Conservation (phyloP, 805 yeast species). For the Saccharomycopsis sp. region DNA sequence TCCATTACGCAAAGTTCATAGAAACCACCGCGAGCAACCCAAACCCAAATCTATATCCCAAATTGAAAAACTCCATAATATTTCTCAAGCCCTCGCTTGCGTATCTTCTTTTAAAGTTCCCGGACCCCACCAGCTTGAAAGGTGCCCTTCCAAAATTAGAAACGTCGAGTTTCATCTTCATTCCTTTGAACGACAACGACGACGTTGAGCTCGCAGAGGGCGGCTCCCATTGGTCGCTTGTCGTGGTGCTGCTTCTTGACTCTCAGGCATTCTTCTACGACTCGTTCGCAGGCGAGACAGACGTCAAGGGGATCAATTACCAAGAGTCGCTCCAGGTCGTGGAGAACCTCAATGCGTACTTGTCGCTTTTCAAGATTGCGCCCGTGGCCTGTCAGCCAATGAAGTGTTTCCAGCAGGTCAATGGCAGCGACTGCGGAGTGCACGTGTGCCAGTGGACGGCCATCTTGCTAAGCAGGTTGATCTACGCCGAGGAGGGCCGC, state of each 20-base stretch:
- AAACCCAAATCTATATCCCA: conserved; percentile 22
- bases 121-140: conserved; percentile 33
- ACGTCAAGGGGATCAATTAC: conserved; percentile 23
- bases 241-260: conserved; percentile 42
- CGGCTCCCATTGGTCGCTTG: conserved; percentile 73
- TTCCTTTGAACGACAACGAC: conserved; percentile 61
- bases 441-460: conserved; percentile 33
- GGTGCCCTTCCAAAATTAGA: conserved; percentile 40
- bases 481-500: conserved; percentile 26
- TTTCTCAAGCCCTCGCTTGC: conserved; percentile 54
- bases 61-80: conserved; percentile 26
- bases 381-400: neutral
- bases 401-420: conserved; percentile 47
- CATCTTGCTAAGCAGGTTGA: conserved; percentile 28
- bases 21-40: conserved; percentile 18
- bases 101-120: conserved; percentile 47
- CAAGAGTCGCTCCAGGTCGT: conserved; percentile 21
- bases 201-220: conserved; percentile 51
- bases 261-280: conserved; percentile 48
- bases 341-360: conserved; percentile 23
- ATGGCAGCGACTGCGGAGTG: conserved; percentile 62
- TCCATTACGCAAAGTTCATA: conserved; percentile 24
- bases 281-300: conserved; percentile 35
- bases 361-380: conserved; percentile 19
- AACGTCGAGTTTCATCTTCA: conserved; percentile 42